Evolutionary conservation across 2,329 filamentous ascomycete species (phyloP).

Genomic region (Sporothrix brunneoviolacea): DNA sequence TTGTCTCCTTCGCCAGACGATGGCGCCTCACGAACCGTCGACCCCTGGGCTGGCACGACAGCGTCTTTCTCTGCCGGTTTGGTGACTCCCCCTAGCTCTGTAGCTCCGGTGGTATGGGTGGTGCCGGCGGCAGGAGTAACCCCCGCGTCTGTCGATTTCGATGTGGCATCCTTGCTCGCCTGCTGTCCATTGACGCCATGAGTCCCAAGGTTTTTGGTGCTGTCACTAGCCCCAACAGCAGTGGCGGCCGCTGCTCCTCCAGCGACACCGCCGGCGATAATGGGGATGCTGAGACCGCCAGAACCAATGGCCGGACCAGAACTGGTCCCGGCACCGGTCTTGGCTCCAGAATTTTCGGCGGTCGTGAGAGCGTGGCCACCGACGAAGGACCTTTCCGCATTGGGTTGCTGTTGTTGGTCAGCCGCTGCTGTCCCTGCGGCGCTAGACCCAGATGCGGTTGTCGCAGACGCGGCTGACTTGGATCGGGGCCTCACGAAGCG

Average conservation of each 20-base stretch:
- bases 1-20: constrained; percentile 15
- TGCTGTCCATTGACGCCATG: too few relatives aligned
- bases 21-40: neutral
- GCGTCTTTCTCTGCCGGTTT: neutral
- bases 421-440: too few relatives aligned
- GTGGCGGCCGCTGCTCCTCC: constrained; percentile 13
- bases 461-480: constrained; percentile 20
- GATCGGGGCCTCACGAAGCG: constrained; percentile 31
- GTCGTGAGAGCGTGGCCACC: constrained; percentile 34
- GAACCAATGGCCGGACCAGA: neutral
- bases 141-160: neutral
- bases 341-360: constrained; percentile 15
- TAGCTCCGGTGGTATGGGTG: neutral
- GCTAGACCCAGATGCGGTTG: neutral
- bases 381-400: constrained; percentile 28
- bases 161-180: too few relatives aligned
- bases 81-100: neutral
- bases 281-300: constrained; percentile 2
- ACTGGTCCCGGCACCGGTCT: neutral
- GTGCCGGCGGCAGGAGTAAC: neutral
- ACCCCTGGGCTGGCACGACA: neutral
- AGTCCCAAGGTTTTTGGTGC: neutral
- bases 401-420: neutral
- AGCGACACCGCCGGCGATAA: constrained; percentile 23
- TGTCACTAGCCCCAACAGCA: neutral